phyloP scores from a whole-genome alignment of 2,329 filamentous ascomycete genomes.

The Arthrobotrys pseudoclavata region DNA sequence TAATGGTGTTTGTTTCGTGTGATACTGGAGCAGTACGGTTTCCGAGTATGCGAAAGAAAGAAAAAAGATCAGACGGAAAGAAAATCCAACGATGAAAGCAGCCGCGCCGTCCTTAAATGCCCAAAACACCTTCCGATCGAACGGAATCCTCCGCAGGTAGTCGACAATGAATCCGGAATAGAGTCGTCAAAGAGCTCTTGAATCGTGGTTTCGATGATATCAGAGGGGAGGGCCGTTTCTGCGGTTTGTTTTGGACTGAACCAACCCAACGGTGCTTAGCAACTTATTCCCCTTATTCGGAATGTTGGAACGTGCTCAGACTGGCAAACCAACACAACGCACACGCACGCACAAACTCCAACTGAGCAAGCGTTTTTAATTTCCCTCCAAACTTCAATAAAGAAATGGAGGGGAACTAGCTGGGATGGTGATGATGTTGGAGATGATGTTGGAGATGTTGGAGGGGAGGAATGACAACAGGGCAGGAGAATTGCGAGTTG shows the following conservation, averaged over 20 bases:
- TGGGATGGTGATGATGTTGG: conserved; percentile 22
- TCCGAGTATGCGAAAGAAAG: neutral
- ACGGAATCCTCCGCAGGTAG: conserved; percentile 26
- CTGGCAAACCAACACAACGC: conserved; percentile 50
- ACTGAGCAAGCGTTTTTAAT: conserved; percentile 9
- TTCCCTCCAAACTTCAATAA: conserved; percentile 58
- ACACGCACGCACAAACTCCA: conserved; percentile 13
- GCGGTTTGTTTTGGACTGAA: conserved; percentile 51
- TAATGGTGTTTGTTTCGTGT: conserved; percentile 7
- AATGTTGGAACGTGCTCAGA: conserved; percentile 53
- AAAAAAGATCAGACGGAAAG: conserved; percentile 14
- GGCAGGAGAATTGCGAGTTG: conserved; percentile 18
- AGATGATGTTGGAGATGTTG: conserved; percentile 18
- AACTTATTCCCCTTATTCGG: conserved; percentile 41
- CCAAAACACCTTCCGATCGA: neutral
- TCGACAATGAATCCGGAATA: conserved; percentile 47
- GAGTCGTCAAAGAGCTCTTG: conserved; percentile 34
- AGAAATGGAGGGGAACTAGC: conserved; percentile 51
- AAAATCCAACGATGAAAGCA: conserved; percentile 12
- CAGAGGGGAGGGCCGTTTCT: conserved; percentile 38
- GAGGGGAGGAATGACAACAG: conserved; percentile 25
- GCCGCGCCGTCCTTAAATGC: conserved; percentile 26
- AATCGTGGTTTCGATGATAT: conserved; percentile 32
- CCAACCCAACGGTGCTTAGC: conserved; percentile 34
- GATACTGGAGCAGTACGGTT: neutral